Evolutionary conservation across 2,329 filamentous ascomycete species (phyloP).

Genomic region (Phaeosphaeriaceae sp.): DNA sequence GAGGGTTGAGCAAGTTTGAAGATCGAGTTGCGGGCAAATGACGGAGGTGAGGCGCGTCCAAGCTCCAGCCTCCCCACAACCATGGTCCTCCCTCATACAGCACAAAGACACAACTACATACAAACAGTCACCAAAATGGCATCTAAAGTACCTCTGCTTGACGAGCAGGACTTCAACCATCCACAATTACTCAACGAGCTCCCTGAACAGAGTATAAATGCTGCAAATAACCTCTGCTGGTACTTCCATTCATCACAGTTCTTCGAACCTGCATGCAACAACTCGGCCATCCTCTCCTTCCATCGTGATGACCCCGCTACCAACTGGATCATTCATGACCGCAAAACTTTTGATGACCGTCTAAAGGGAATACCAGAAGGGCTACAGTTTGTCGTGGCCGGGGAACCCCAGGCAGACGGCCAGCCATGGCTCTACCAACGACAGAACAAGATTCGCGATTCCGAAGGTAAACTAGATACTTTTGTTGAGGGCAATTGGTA

Average conservation of each 20-base stretch:
- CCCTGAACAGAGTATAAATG: conserved; percentile 30
- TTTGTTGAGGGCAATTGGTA: conserved; percentile 65
- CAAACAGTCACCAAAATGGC: conserved; percentile 28
- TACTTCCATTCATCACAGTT: conserved; percentile 70
- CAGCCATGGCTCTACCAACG: conserved; percentile 61
- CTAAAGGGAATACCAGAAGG: conserved; percentile 60
- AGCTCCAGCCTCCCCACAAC: conserved; percentile 17
- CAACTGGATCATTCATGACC: conserved; percentile 58
- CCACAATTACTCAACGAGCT: conserved; percentile 30
- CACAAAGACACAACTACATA: background rate
- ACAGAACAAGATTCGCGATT: conserved; percentile 40
- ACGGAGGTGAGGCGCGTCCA: conserved; percentile 24
- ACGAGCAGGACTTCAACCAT: conserved; percentile 40
- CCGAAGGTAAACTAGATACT: conserved; percentile 52
- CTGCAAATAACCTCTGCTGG: conserved; percentile 56
- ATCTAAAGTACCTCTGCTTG: conserved; percentile 36
- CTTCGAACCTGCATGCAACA: conserved; percentile 67
- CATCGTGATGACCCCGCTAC: conserved; percentile 52
- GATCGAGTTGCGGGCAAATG: conserved; percentile 27
- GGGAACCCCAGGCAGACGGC: conserved; percentile 60
- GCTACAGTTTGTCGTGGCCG: conserved; percentile 65
- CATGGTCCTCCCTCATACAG: conserved; percentile 5
- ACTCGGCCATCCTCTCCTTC: conserved; percentile 58
- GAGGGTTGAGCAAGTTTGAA: background rate
- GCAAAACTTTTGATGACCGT: conserved; percentile 62